These are phyloP conservation scores for Tetrapisispora fleetii DNA, from an alignment of 805 yeast genomes.

Conservation along the genomic window DNA sequence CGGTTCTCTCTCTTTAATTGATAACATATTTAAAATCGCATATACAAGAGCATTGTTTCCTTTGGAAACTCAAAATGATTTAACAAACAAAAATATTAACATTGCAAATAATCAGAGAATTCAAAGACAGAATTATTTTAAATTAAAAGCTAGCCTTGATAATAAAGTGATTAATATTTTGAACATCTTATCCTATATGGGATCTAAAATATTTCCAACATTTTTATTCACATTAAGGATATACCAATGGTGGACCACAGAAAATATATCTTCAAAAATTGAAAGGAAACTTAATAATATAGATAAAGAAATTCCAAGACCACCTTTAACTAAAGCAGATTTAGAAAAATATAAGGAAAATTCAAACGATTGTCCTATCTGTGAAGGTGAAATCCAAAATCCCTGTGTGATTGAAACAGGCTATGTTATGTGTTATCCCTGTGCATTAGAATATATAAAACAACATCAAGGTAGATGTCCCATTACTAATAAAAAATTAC, in stretches of 20 bases:
- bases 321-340: constrained; percentile 3
- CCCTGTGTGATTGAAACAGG: constrained; percentile 92
- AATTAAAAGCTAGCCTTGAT: constrained; percentile 11
- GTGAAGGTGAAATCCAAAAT: constrained; percentile 52
- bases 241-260: constrained; percentile 86
- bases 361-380: constrained; percentile 52
- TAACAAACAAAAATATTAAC: too few relatives aligned
- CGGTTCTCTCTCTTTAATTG: constrained; percentile 54
- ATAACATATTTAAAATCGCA: constrained; percentile 50
- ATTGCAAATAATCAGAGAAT: constrained; percentile 11
- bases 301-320: constrained; percentile 34
- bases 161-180: constrained; percentile 10
- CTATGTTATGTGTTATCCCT: constrained; percentile 77
- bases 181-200: constrained; percentile 18
- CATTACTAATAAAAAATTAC: constrained; percentile 56
- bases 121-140: constrained; percentile 28
- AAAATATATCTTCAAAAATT: constrained; percentile 56
- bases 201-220: constrained; percentile 56
- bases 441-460: constrained; percentile 59
- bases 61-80: background rate
- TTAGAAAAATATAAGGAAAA: constrained; percentile 2
- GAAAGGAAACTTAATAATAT: constrained; percentile 38
- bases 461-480: constrained; percentile 60
- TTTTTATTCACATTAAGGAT: constrained; percentile 76
- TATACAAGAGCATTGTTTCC: constrained; percentile 37